Evolutionary conservation across 495 filamentous ascomycete species (phyloP), one percentile per base, ranked within the genome.

Genomic region (Xylaria venustula): DNA sequence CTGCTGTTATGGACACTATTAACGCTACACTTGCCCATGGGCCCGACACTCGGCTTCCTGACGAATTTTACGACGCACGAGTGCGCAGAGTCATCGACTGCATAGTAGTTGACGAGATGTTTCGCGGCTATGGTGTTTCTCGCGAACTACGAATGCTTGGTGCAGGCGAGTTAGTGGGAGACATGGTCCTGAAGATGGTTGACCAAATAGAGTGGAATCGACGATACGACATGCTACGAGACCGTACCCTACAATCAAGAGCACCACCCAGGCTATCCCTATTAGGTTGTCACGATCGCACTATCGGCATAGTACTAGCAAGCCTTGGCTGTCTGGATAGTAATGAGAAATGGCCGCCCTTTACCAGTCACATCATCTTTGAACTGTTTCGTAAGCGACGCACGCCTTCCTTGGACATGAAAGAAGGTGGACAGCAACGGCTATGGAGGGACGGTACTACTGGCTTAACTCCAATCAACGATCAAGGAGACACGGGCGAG

Each of bases 201-300:
- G 53, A 44, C 53, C 53, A 56, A 56, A 32, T 56, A 56, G 53
- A 56, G 53, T 56, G 53, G 53, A 56, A 56, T 28, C 36, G 30
- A 32, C 4, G 50, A 54, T 19, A 54, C 30, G 50, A 54, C 50
- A 37, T 54, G 28, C 48, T 52, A 20, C 50, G 50, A 56, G 53
- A 44, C 53, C 53, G 3, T 56, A 25, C 34, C 53, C 4, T 44
- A 17, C 53, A 56, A 45, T 25, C 28, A 44, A 56, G 53, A 15
- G 36, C 32, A 15, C 53, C 53, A 40, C 53, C 53, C 53, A 56
- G 25, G 53, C 36, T 56, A 36, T 56, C 53, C 34, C 73, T 93
- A 63, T 85, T 82, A 56, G 90, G 90, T 36, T 91, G 88, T 64
- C 90, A 93, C 67, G 90, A 93, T 73, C 92, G 90, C 2, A 92